Conservation (phyloP, 495 filamentous ascomycete species). For the Hypoxylon cercidicola region DNA sequence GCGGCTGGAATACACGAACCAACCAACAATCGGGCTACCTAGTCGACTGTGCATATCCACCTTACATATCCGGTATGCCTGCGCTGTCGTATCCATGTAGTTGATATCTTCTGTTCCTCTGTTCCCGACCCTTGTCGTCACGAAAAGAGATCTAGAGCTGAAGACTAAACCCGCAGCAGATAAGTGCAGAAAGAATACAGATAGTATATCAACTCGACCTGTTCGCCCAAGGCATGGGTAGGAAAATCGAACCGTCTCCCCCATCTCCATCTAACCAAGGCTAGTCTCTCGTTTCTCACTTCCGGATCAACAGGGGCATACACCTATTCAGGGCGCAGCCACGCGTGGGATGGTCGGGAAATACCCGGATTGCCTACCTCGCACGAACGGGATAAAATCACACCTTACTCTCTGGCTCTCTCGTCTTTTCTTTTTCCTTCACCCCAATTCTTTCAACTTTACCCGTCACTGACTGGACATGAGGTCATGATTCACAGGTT, state of each 20-base stretch:
- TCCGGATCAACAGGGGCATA: constrained; percentile 42
- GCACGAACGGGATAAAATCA: constrained; percentile 39
- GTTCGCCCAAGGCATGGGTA: too few relatives aligned
- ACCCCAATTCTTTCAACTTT: constrained; percentile 30
- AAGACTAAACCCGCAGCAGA: not conserved
- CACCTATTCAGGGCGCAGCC: constrained; percentile 36
- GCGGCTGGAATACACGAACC: constrained; percentile 23
- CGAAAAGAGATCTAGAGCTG: constrained; percentile 9
- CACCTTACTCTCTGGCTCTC: constrained; percentile 1
- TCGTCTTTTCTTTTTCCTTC: constrained; percentile 14
- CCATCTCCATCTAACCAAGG: too few relatives aligned
- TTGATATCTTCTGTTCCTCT: constrained; percentile 32
- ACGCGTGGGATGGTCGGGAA: constrained; percentile 43
- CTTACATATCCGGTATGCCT: constrained; percentile 39
- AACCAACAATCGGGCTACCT: constrained; percentile 17
- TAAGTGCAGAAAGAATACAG: too few relatives aligned
- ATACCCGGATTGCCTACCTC: constrained; percentile 41
- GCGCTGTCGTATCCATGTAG: constrained; percentile 32
- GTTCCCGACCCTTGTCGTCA: constrained; percentile 17
- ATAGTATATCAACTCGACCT: too few relatives aligned
- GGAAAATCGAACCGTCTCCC: not conserved
- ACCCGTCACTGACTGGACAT: constrained; percentile 31
- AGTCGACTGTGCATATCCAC: constrained; percentile 24
- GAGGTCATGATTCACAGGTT: constrained; percentile 26
- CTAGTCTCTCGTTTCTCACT: constrained; percentile 30